These are phyloP conservation scores for Podospora appendiculata DNA, from an alignment of 495 filamentous ascomycete genomes.

Conservation along the genomic window DNA sequence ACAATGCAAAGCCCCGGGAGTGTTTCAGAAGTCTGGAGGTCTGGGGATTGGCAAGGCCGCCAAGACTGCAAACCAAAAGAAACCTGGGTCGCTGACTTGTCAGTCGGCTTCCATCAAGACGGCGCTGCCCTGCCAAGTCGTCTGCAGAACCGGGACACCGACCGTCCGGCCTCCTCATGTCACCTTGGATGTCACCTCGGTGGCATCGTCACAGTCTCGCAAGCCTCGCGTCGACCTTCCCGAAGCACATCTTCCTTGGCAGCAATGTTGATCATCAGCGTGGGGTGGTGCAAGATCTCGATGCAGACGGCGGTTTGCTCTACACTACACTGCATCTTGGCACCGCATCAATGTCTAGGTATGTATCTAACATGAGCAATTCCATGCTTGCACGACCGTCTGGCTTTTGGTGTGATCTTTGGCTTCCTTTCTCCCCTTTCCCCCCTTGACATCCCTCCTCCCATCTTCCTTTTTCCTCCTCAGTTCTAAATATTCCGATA, in stretches of 20 bases:
- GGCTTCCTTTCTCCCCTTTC: not conserved
- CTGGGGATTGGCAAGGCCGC: not conserved
- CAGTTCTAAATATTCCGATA: not conserved
- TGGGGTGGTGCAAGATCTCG: not conserved
- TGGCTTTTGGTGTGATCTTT: not conserved
- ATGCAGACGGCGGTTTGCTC: not conserved
- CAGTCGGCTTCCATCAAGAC: too few species aligned
- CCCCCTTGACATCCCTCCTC: not conserved
- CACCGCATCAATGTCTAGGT: too few species aligned
- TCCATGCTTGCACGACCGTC: not conserved
- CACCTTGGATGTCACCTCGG: not conserved
- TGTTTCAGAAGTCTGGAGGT: not conserved
- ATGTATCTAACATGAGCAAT: not conserved
- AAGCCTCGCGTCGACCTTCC: slow-evolving; percentile 5
- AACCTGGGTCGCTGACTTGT: too few species aligned
- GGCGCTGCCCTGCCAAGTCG: slow-evolving; percentile 6
- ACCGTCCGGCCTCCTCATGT: slow-evolving; percentile 1
- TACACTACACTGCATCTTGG: not conserved
- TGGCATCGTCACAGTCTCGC: not conserved
- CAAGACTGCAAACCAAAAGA: not conserved
- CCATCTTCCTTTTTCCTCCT: not conserved
- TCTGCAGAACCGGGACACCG: slow-evolving; percentile 2
- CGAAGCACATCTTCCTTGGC: not conserved
- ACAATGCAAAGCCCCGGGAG: not conserved
- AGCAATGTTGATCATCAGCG: too few species aligned